Evolutionary conservation across 768 basidiomycete genomes (phyloP), one percentile per base, ranked within the genome.

Genomic region (Boletus barrowsii): DNA sequence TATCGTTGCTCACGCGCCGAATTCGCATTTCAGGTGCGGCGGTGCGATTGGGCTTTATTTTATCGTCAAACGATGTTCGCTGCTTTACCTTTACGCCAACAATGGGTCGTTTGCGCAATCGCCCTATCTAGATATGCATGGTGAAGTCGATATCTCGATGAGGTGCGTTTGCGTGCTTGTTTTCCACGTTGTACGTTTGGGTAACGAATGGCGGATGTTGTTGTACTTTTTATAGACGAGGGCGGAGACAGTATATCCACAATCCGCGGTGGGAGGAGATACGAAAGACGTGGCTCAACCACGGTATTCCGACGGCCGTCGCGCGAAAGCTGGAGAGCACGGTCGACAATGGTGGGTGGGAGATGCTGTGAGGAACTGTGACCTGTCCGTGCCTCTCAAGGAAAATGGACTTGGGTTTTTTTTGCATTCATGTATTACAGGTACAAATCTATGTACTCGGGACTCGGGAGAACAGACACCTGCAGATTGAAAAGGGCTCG

Each of bases 311-410:
- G 3, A 95, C 90, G 3, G 76, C 90, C 36, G 88, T 96, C 22
- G 92, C 97, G 4, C 79, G 97, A 47, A 91, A 90, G 68, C 65
- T 98, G 54, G 96, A 98, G 68, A 81, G 89, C 58, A 84, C 83
- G 14, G 79, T 92, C 15, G 95, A 97, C 67, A 86, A 81, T 30
- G 93, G 95, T n/a, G 94, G 94, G 20, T 98, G 94, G 95, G 90
- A 91, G 64, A 88, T 87, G 54, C 70, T 96, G 46, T 95, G 36
- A 61, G 24, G 14, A n/a, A 11, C 20, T 9, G 11, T 15, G 14
- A 15, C 41, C 13, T 1, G 7, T 13, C n/a, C 13, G 2, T 36
- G 17, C 30, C 6, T 15, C 11, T 36, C 35, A 11, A 44, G n/a
- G 4, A 24, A 24, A 55, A 40, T 15, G 36, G 1, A 29, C 1